Conservation (phyloP, 129 eudicot species). For the Silybum marianum region DNA sequence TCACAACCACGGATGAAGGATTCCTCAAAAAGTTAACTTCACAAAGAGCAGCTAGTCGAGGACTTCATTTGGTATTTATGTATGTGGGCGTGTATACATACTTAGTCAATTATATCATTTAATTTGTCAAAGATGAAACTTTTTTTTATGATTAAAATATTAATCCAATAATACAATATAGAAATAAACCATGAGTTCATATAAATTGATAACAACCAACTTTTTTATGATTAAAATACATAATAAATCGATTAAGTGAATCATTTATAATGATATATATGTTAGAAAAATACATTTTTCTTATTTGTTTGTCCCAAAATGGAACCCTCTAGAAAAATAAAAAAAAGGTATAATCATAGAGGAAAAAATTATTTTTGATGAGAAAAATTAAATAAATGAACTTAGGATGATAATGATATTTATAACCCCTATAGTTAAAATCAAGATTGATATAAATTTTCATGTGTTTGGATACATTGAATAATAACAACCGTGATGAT, state of each 20-base stretch:
- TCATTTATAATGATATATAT: no score
- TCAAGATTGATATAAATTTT: neutral
- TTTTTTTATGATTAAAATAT: no score
- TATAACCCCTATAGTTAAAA: neutral
- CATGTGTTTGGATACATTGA: neutral
- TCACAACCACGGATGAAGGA: no score
- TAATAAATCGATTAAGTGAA: neutral
- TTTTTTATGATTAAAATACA: neutral
- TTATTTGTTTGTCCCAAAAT: neutral
- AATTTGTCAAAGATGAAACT: constrained; percentile 2
- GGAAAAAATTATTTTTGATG: neutral
- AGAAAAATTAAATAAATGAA: neutral
- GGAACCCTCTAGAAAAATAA: neutral
- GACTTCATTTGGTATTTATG: no score
- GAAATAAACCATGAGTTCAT: neutral
- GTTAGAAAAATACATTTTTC: neutral
- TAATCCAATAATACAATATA: neutral
- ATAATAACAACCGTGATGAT: neutral
- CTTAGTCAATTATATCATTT: neutral
- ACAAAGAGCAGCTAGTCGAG: no score
- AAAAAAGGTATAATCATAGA: neutral
- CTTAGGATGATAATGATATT: neutral
- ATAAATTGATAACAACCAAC: neutral
- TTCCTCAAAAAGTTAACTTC: no score
- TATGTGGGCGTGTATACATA: neutral